Percentiles rank a stretch among this genome's conserved stretches.
These are phyloP conservation scores for Penstemon davidsonii DNA, from an alignment of 257 asterid species.

Conservation along the genomic window DNA sequence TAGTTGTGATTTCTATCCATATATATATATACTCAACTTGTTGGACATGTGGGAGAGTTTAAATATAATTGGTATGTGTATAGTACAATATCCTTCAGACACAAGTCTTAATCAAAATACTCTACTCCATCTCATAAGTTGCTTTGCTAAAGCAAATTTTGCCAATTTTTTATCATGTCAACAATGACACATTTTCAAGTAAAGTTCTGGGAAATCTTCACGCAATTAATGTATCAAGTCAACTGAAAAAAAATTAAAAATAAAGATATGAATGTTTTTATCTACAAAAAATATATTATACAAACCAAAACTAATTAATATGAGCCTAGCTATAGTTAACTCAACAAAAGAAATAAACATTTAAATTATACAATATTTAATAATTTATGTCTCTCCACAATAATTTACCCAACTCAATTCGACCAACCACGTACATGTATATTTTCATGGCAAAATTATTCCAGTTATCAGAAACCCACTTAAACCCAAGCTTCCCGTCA, in stretches of 20 bases:
- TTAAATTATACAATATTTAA: too few relatives aligned
- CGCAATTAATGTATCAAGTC: background rate
- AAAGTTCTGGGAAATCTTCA: background rate
- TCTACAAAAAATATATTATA: too few relatives aligned
- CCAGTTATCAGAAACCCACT: too few relatives aligned
- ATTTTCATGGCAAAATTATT: too few relatives aligned
- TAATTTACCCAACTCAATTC: too few relatives aligned
- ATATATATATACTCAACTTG: conserved; percentile 13
- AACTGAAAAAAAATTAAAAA: background rate
- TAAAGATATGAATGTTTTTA: background rate
- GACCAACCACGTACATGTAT: too few relatives aligned
- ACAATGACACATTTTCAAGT: background rate
- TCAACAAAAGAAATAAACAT: too few relatives aligned
- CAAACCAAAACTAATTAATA: too few relatives aligned
- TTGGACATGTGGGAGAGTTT: conserved; percentile 36
- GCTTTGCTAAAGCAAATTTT: conserved; percentile 31
- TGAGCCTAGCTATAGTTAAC: too few relatives aligned
- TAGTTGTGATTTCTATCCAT: conserved; percentile 14
- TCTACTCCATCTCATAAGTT: conserved; percentile 13
- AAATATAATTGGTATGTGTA: conserved; percentile 1
- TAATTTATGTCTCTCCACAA: too few relatives aligned
- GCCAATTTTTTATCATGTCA: conserved; percentile 4
- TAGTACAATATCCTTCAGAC: conserved; percentile 22
- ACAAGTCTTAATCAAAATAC: conserved; percentile 27
- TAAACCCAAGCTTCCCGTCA: too few relatives aligned